Base-by-base conservation (phyloP, 75 land plant genomes). In the Picea glauca region DNA sequence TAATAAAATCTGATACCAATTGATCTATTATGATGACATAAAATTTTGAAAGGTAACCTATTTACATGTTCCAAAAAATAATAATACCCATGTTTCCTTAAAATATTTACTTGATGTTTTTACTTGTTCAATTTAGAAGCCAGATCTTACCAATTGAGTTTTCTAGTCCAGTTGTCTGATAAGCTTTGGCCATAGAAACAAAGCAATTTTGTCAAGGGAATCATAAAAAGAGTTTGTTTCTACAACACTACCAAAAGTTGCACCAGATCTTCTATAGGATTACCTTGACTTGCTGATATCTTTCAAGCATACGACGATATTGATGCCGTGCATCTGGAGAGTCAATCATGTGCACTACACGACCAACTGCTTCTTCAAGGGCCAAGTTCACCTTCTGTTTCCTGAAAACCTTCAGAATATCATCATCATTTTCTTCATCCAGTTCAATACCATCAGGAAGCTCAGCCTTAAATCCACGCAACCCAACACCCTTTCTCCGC, bases 271-370 rank as follows among this genome's bases (percentile, higher is more conserved):
- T 68, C 43, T 46, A 43, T 2, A 9, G 15, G 26, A 40, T 70
- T 82, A 93, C 94, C 92, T 87, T 90, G 38, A 87, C 86, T 81
- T 90, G 63, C 13, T 82, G 86, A 32, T 82, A 92, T 12, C 82
- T 82, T 78, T 92, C 99, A 74, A 89, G 91, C 88, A 96, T 68
- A 12, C 99, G 90, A 0, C 87, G 81, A 78, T 96, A 96, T 78
- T 96, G 98, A 56, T 81, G 87, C 20, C 99, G 95, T 38, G 98
- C 93, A 3, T 85, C 91, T 20, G 90, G 88, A 72, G 87, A 89
- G 17, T 88, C 90, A 26, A 92, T 92, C 97, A 96, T 94, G 60
- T 89, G 84, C 58, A 93, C 83, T 14, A 96, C 99, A 40, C 89
- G 83, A 13, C 89, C 81, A 11, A 94, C 83, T 67, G 98, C 92